These are phyloP conservation scores for Yamadazyma epiphylla DNA, from an alignment of 1,139 yeast species.

Conservation along the genomic window DNA sequence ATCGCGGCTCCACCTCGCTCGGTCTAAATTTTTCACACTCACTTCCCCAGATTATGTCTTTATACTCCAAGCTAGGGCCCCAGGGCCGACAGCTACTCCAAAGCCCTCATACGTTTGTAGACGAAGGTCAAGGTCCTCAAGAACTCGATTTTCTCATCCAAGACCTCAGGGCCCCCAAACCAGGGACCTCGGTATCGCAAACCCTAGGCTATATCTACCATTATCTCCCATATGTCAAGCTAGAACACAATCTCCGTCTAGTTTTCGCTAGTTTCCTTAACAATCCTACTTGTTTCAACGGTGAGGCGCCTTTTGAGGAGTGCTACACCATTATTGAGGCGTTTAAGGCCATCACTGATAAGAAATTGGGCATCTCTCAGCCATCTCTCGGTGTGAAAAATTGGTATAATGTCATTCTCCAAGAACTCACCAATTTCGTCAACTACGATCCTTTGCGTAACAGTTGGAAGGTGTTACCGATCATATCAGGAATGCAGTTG, in stretches of 20 bases:
- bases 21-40: not conserved
- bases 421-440: slow-evolving; percentile 34
- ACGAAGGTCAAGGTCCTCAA: slow-evolving; percentile 23
- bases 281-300: slow-evolving; percentile 41
- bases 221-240: slow-evolving; percentile 60
- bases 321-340: slow-evolving; percentile 44
- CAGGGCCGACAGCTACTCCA: slow-evolving; percentile 18
- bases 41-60: slow-evolving; percentile 17
- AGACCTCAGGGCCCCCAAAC: slow-evolving; percentile 27
- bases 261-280: slow-evolving; percentile 48
- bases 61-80: slow-evolving; percentile 19
- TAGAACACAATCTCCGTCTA: slow-evolving; percentile 51
- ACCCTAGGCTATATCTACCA: slow-evolving; percentile 53
- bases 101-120: slow-evolving; percentile 1
- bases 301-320: slow-evolving; percentile 29
- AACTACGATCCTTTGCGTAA: slow-evolving; percentile 25
- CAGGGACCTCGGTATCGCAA: slow-evolving; percentile 28
- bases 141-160: slow-evolving; percentile 48
- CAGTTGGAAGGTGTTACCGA: slow-evolving; percentile 56
- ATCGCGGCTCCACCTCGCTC: not conserved
- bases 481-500: slow-evolving; percentile 51
- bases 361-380: slow-evolving; percentile 54
- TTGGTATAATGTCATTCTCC: slow-evolving; percentile 45
- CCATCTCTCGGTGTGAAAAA: slow-evolving; percentile 55
- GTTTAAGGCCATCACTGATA: slow-evolving; percentile 44